phyloP scores from a whole-genome alignment of 2,329 filamentous ascomycete genomes.

The Talaromyces sp. region DNA sequence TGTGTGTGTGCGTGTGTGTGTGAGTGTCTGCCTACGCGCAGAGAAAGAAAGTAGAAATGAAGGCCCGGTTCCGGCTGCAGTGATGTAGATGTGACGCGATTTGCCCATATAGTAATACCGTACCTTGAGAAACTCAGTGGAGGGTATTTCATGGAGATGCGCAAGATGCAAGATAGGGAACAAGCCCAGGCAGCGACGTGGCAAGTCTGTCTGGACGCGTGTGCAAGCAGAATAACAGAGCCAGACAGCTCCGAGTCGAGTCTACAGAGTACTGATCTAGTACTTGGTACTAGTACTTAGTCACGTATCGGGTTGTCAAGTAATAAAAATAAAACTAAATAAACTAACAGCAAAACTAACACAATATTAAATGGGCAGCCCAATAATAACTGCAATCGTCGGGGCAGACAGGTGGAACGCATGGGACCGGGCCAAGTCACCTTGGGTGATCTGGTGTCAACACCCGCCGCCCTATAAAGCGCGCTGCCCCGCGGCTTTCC shows the following conservation, averaged over 20 bases:
- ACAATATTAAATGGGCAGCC: not conserved
- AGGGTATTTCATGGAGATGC: not conserved
- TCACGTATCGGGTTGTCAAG: not conserved
- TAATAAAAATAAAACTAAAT: constrained; percentile 5
- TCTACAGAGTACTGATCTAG: no score
- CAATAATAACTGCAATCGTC: not conserved
- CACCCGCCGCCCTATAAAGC: constrained; percentile 38
- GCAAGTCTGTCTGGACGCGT: no score
- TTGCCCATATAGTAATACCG: not conserved
- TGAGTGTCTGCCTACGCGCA: not conserved
- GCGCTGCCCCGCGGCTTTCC: constrained; percentile 36
- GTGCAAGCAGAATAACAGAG: no score
- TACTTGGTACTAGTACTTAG: no score
- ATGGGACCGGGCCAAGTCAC: not conserved
- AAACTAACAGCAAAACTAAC: not conserved
- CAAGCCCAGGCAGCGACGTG: not conserved
- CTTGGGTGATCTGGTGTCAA: constrained; percentile 36
- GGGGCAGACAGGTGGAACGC: not conserved
- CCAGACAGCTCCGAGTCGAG: no score
- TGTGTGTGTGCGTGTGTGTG: no score
- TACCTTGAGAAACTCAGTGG: not conserved
- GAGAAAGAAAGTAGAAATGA: no score
- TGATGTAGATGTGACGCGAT: not conserved
- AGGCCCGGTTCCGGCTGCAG: not conserved
- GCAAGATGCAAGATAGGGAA: not conserved